Evolutionary conservation across 768 basidiomycete species (phyloP).

Genomic region (Coprinopsis cinerea): DNA sequence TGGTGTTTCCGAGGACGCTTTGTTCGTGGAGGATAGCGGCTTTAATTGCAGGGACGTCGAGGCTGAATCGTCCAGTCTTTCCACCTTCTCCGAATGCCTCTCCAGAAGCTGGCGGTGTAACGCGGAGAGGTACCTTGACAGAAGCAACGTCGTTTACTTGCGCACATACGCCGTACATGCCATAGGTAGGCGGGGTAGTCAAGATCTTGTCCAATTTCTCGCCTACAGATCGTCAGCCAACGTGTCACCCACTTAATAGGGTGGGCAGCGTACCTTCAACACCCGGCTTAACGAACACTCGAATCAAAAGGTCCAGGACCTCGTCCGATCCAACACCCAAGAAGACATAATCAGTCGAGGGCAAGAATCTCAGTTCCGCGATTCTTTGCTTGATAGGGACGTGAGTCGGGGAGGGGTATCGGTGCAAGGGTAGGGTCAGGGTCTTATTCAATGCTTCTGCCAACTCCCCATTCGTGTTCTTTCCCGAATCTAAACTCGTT

Average conservation of each 20-base stretch:
- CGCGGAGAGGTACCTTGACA: slow-evolving; percentile 67
- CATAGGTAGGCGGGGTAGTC: slow-evolving; percentile 92
- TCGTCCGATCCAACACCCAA: slow-evolving; percentile 97
- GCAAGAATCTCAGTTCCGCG: slow-evolving; percentile 68
- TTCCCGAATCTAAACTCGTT: too few relatives aligned
- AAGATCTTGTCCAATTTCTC: slow-evolving; percentile 65
- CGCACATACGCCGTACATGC: slow-evolving; percentile 94
- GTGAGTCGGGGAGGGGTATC: slow-evolving; percentile 93
- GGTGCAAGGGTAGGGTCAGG: slow-evolving; percentile 58
- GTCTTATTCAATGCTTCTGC: slow-evolving; percentile 25
- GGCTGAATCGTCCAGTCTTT: slow-evolving; percentile 62
- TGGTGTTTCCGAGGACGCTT: slow-evolving; percentile 25
- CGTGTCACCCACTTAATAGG: too few relatives aligned
- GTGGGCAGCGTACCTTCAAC: slow-evolving; percentile 13
- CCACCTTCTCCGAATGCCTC: slow-evolving; percentile 68
- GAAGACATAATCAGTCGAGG: slow-evolving; percentile 66
- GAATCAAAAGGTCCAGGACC: slow-evolving; percentile 89
- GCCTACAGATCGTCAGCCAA: too few relatives aligned
- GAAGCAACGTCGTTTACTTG: slow-evolving; percentile 90
- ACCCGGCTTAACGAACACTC: slow-evolving; percentile 77
- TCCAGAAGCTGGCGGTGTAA: slow-evolving; percentile 21
- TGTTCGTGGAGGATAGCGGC: slow-evolving; percentile 61
- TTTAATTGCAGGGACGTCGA: slow-evolving; percentile 71
- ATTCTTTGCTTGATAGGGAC: too few relatives aligned
- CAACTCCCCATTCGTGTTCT: too few relatives aligned